phyloP scores from a whole-genome alignment of 2,329 filamentous ascomycete genomes.

The Ophiosphaerella korrae region DNA sequence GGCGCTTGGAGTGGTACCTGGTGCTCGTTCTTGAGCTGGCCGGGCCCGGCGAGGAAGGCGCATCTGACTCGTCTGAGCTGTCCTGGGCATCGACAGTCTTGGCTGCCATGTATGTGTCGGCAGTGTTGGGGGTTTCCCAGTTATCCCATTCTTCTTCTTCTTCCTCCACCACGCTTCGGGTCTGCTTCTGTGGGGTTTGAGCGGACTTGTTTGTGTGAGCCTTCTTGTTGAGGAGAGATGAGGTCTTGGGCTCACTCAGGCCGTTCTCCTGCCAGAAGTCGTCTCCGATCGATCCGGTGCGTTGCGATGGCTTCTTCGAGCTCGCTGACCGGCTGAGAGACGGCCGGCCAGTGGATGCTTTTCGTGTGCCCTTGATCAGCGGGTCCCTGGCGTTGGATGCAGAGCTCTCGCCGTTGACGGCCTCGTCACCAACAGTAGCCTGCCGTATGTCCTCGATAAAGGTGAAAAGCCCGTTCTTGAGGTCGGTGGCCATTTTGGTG shows the following conservation, averaged over 20 bases:
- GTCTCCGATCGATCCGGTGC: constrained; percentile 45
- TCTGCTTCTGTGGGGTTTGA: constrained; percentile 47
- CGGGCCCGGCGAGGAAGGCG: constrained; percentile 50
- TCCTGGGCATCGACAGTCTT: constrained; percentile 44
- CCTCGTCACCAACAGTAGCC: constrained; percentile 94
- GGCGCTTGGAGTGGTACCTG: constrained; percentile 52
- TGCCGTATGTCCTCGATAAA: constrained; percentile 96
- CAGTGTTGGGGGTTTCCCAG: constrained; percentile 58
- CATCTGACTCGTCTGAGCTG: constrained; percentile 58
- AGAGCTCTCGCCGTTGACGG: constrained; percentile 55
- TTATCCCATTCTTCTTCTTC: constrained; percentile 61
- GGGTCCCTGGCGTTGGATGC: constrained; percentile 35
- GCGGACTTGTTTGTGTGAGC: constrained; percentile 45
- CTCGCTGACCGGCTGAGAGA: constrained; percentile 37
- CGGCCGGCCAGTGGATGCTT: constrained; percentile 38
- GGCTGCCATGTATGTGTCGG: constrained; percentile 16
- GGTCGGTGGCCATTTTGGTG: constrained; percentile 86
- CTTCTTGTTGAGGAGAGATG: constrained; percentile 40
- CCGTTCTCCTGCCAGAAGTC: constrained; percentile 53
- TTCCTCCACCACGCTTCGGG: constrained; percentile 46
- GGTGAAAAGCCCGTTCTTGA: constrained; percentile 87
- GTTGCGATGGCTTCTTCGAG: constrained; percentile 37
- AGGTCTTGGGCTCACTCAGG: constrained; percentile 46
- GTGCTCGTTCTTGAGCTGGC: constrained; percentile 61
- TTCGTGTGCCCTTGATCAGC: constrained; percentile 32